These are phyloP conservation scores for Exophiala bonariae DNA, from an alignment of 2,329 filamentous ascomycete genomes.

Conservation along the genomic window DNA sequence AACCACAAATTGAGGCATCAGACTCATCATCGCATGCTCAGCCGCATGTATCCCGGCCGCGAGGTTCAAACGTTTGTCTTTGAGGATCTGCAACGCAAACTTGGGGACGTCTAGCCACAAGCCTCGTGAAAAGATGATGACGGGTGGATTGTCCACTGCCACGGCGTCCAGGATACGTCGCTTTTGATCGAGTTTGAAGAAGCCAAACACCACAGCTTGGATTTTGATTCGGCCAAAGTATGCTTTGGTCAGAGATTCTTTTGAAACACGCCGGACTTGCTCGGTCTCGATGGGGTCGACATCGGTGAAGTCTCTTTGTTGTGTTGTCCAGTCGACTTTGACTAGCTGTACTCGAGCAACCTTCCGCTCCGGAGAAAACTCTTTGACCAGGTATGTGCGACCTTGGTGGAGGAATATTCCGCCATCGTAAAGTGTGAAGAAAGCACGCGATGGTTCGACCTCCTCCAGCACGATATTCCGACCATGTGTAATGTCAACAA, in stretches of 20 bases:
- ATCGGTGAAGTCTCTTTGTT: conserved; percentile 89
- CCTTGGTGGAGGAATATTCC: conserved; percentile 97
- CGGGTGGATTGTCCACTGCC: conserved; percentile 88
- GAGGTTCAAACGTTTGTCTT: conserved; percentile 70
- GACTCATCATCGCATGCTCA: conserved; percentile 82
- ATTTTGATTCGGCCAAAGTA: conserved; percentile 88
- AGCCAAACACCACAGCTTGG: conserved; percentile 86
- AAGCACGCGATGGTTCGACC: conserved; percentile 91
- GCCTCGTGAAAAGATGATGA: conserved; percentile 79
- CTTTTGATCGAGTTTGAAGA: conserved; percentile 92
- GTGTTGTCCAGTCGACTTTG: conserved; percentile 91
- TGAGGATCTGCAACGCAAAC: conserved; percentile 74
- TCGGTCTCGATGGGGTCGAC: conserved; percentile 93
- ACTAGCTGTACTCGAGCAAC: conserved; percentile 87
- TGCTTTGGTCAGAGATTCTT: conserved; percentile 62
- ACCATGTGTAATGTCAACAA: conserved; percentile 79
- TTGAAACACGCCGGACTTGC: conserved; percentile 71
- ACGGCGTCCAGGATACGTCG: conserved; percentile 87
- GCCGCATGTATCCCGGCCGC: conserved; percentile 92
- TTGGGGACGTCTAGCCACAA: conserved; percentile 95
- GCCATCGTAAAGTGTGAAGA: conserved; percentile 94
- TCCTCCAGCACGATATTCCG: conserved; percentile 88
- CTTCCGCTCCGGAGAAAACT: conserved; percentile 76
- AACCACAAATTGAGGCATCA: conserved; percentile 89
- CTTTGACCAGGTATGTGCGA: conserved; percentile 85